Base-by-base conservation (phyloP, 1,284 basidiomycete genomes). In the Athelia sp. region DNA sequence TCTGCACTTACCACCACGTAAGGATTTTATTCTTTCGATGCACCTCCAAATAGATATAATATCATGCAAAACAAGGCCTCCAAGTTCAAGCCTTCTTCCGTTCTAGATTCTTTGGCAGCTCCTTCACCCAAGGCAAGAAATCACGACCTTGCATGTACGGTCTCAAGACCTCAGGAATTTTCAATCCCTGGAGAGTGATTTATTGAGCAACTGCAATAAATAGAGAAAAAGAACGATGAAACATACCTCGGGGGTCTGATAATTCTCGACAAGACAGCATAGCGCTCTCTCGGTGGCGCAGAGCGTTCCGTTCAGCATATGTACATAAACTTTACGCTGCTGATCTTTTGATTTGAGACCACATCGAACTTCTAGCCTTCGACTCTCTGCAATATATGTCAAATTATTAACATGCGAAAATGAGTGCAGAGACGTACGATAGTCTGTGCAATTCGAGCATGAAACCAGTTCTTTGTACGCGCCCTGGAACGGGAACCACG, bases 401-500 rank as follows among this genome's bases (percentile, higher is more conserved):
- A 58, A 47, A 42, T 29, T 19, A 36, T 13, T 19, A 43, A 11
- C 11, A 21, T 4, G 43, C 43, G 18, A n/a, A 22, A 38, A 13
- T 54, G 22, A 42, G 18, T 31, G 21, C 40, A n/a, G 14, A 8
- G 2, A 81, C 90, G 74, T 61, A 94, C 92, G 92, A 68, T 95
- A 95, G 66, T 96, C 93, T 18, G 92, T 96, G 70, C 93, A 96
- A 67, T 94, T 95, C 62, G 89, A 92, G 64, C 89, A 92, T 57
- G 89, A 92, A 32, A 94, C 90, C 29, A 94, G 72, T 70, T 99
- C 96, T 77, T 99, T 99, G 77, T 96, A 94, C 55, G 80, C 88
- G 51, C 86, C 88, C 71, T 98, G 96, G 82, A 93, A 98, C 2
- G 96, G 96, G 81, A 99, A 99, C 93, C 93, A 99, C 45, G 96